These are phyloP conservation scores for Cercophora sp. DNA, from an alignment of 495 filamentous ascomycete genomes.

Conservation along the genomic window DNA sequence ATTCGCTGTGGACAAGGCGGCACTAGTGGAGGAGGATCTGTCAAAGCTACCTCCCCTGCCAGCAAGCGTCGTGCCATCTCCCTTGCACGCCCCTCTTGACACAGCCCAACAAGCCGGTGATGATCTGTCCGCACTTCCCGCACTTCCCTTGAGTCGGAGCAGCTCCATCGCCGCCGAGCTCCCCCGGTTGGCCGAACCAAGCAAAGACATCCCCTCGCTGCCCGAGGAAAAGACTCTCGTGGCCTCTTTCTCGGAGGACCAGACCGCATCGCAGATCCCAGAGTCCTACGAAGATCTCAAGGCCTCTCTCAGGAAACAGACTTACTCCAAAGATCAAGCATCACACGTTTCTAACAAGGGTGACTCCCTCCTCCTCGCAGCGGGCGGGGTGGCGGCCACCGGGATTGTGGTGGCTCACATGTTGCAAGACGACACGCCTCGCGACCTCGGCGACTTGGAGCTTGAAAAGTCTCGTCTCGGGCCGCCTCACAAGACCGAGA, in stretches of 20 bases:
- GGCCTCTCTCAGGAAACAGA: background rate
- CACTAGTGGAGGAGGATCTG: background rate
- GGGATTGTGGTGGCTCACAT: constrained; percentile 26
- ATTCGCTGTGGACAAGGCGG: no score
- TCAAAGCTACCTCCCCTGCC: constrained; percentile 10
- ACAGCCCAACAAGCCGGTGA: background rate
- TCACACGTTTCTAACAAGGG: background rate
- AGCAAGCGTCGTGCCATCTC: no score
- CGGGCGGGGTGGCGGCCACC: constrained; percentile 9
- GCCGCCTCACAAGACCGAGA: constrained; percentile 17
- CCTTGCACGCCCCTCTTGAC: background rate
- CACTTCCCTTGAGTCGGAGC: constrained; percentile 8
- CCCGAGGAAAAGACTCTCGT: constrained; percentile 10
- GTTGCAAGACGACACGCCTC: constrained; percentile 15
- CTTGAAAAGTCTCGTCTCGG: constrained; percentile 15
- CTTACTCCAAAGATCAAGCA: constrained; percentile 6
- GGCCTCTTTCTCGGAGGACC: constrained; percentile 3
- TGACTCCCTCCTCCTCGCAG: constrained; percentile 1
- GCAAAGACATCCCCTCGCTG: background rate
- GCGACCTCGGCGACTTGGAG: constrained; percentile 5
- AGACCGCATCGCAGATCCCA: background rate
- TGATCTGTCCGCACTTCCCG: background rate
- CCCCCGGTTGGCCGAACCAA: background rate
- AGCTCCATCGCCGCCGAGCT: background rate
- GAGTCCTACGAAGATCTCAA: constrained; percentile 10